Base-by-base conservation (phyloP, 805 yeast genomes). In the Wickerhamiella shivajii region DNA sequence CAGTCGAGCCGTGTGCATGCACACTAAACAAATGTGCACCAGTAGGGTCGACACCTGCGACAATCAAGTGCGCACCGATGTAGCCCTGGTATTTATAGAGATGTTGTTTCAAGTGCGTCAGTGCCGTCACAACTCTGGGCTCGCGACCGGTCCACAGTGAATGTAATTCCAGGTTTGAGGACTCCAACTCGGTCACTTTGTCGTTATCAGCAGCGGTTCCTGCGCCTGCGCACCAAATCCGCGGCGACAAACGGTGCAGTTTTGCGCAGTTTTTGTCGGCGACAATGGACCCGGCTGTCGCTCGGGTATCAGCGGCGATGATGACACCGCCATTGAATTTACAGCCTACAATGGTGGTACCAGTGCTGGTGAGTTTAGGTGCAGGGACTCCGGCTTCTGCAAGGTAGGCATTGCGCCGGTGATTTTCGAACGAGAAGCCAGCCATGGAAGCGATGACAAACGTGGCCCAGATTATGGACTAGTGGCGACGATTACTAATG, bases 151-250 rank as follows among this genome's bases (percentile, higher is more conserved):
- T 74, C 47, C 77, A 74, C 59, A 84, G 63, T 6, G 92, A 65
- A 57, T 87, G 98, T 41, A 90, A 64, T 59, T 90, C 98, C 43
- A 90, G 63, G 55, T 87, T 85, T 24, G 94, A 80, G 23, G 83
- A 72, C 45, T 84, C 84, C 51, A 90, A 66, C 56, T 84, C 94
- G 4, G 98, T 90, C 24, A 90, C 97, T 74, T 84, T 83, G 56
- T 90, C 97, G 9, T 96, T 90, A 55, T 90, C 98, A 6, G 98
- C 97, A 19, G 98, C 98, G n/a, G 98, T 90, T 57, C 98, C 98
- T 3, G 98, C 98, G 50, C 98, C 98, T 33, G 98, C 98, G 73
- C 98, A 87, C 96, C 96, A 87, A 53, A 85, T 84, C 51, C 68
- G 70, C 7, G 96, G 94, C 5, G 94, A 69, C 44, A 85, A 66